Evolutionary conservation across 805 yeast genomes (phyloP).

Genomic region (Saturnispora gosingensis): DNA sequence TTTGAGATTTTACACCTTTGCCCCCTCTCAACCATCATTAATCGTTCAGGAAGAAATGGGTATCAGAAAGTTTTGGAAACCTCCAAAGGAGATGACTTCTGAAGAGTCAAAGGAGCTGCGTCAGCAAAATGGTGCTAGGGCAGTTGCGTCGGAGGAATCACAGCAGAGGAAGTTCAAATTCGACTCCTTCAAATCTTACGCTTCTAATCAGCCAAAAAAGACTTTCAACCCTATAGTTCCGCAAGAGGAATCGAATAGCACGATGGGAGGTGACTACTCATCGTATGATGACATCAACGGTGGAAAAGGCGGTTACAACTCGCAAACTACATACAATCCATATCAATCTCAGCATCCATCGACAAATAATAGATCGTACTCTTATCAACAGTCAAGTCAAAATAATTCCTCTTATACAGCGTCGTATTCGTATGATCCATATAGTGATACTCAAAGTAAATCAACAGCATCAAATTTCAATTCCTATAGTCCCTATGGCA

Average conservation of each 20-base stretch:
- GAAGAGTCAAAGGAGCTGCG: slow-evolving; percentile 34
- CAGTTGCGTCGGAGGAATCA: slow-evolving; percentile 30
- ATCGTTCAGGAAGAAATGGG: slow-evolving; percentile 32
- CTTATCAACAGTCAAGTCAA: not conserved
- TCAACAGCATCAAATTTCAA: not conserved
- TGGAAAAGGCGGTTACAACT: not conserved
- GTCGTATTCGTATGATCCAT: not conserved
- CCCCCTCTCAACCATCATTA: not conserved
- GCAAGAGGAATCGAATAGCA: slow-evolving; percentile 2
- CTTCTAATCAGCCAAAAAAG: slow-evolving; percentile 29
- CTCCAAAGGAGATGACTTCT: slow-evolving; percentile 39
- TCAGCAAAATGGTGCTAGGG: slow-evolving; percentile 30
- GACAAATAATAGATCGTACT: not conserved
- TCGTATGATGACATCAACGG: slow-evolving; percentile 7
- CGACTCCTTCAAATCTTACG: slow-evolving; percentile 39
- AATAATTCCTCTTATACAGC: not conserved
- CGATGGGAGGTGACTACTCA: slow-evolving; percentile 7
- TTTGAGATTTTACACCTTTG: not conserved
- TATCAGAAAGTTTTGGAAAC: slow-evolving; percentile 38
- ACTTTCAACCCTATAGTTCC: slow-evolving; percentile 17
- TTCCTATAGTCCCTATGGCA: slow-evolving; percentile 3
- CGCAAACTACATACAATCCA: slow-evolving; percentile 14
- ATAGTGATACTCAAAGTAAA: not conserved
- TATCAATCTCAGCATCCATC: not conserved
- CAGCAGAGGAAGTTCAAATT: slow-evolving; percentile 32